Evolutionary conservation across 441 rosid species (phyloP).

Genomic region (Erodium chrysanthum): DNA sequence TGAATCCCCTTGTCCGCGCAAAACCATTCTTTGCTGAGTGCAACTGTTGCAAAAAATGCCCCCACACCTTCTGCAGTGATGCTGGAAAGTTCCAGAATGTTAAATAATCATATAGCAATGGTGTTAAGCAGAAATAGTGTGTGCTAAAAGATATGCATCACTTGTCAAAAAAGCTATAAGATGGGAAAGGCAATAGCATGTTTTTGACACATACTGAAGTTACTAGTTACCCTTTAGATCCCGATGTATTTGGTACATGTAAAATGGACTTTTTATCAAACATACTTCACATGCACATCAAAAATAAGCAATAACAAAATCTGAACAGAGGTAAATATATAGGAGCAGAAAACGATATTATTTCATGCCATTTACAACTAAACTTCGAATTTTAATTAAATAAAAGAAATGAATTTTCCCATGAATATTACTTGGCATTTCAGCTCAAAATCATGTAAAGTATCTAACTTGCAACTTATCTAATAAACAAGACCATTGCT

Average conservation of each 20-base stretch:
- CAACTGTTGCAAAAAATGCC: slow-evolving; percentile 73
- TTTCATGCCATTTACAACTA: background rate
- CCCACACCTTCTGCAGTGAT: slow-evolving; percentile 90
- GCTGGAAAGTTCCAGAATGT: slow-evolving; percentile 34
- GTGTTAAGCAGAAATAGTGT: background rate
- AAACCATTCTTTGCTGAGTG: slow-evolving; percentile 60
- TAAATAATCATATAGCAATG: background rate
- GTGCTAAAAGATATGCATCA: background rate
- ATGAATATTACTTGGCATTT: background rate
- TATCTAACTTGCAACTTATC: background rate
- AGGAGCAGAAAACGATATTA: background rate
- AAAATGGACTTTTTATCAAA: background rate
- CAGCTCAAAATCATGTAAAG: background rate
- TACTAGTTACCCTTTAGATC: background rate
- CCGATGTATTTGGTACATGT: background rate
- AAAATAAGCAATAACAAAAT: background rate
- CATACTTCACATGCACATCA: background rate
- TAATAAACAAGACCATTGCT: background rate
- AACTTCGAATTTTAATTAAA: background rate
- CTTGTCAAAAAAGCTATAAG: background rate
- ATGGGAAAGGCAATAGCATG: background rate
- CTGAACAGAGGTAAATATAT: background rate
- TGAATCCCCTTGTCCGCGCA: slow-evolving; percentile 86
- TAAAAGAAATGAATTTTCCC: background rate
- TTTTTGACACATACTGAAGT: background rate